These are phyloP conservation scores for Penicillium sp. DNA, from an alignment of 2,329 filamentous ascomycete genomes.

Conservation along the genomic window DNA sequence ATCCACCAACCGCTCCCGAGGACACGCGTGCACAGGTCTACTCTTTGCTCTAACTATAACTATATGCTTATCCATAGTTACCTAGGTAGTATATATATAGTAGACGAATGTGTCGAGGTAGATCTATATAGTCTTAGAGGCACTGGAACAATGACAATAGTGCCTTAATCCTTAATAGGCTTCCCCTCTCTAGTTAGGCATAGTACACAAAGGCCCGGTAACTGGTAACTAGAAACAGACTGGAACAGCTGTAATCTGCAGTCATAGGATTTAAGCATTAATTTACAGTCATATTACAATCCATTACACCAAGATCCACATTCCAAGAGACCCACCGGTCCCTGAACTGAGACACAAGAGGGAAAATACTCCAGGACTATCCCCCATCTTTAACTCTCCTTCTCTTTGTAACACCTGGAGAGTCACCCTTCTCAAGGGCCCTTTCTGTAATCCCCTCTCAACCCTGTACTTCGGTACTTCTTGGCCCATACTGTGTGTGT, in stretches of 20 bases:
- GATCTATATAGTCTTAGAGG: not conserved
- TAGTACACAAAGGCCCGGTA: too few relatives aligned
- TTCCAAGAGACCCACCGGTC: too few relatives aligned
- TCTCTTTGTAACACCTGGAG: not conserved
- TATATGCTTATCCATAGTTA: not conserved
- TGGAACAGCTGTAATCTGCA: too few relatives aligned
- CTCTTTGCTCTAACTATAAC: not conserved
- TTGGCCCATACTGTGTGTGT: conserved; percentile 31
- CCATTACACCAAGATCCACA: too few relatives aligned
- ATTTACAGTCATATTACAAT: too few relatives aligned
- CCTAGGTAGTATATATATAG: too few relatives aligned
- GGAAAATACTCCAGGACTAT: conserved; percentile 2
- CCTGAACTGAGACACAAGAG: too few relatives aligned
- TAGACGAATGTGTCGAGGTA: not conserved
- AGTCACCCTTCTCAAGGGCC: not conserved
- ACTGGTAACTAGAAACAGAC: too few relatives aligned
- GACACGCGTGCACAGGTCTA: conserved; percentile 4
- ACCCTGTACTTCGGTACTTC: conserved; percentile 11
- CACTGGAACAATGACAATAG: not conserved
- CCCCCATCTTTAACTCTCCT: not conserved
- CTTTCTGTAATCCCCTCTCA: conserved; percentile 1
- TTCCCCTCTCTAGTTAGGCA: too few relatives aligned
- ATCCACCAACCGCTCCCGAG: conserved; percentile 15
- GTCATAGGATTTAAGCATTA: too few relatives aligned
- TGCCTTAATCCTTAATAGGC: too few relatives aligned